phyloP scores from a whole-genome alignment of 2,329 filamentous ascomycete genomes.

The Aspergillus neoniger region DNA sequence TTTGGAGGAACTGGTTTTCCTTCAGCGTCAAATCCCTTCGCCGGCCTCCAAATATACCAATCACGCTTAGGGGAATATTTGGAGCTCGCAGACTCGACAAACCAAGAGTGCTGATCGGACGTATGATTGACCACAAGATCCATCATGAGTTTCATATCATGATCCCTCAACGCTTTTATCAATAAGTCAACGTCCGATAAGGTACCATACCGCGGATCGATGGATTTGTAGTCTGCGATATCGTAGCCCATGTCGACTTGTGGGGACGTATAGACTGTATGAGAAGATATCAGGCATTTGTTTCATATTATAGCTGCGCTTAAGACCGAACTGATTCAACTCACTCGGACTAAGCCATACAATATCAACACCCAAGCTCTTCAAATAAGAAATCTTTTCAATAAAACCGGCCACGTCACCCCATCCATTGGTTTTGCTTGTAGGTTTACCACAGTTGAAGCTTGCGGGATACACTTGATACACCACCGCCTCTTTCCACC shows the following conservation, averaged over 20 bases:
- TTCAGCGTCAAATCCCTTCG: constrained; percentile 57
- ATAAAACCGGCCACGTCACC: constrained; percentile 67
- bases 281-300: too few relatives aligned
- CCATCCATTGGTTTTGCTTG: constrained; percentile 55
- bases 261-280: constrained; percentile 47
- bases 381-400: constrained; percentile 64
- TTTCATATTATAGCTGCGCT: too few relatives aligned
- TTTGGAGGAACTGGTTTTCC: constrained; percentile 63
- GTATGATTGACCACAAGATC: constrained; percentile 80
- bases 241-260: constrained; percentile 58
- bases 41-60: constrained; percentile 64
- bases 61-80: constrained; percentile 63
- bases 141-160: constrained; percentile 69
- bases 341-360: constrained; percentile 54
- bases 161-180: constrained; percentile 59
- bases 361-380: constrained; percentile 61
- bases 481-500: constrained; percentile 43
- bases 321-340: too few relatives aligned
- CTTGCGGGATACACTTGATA: constrained; percentile 61
- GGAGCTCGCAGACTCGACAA: constrained; percentile 64
- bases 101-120: constrained; percentile 70
- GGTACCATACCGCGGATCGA: constrained; percentile 64
- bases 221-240: constrained; percentile 62
- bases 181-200: constrained; percentile 64
- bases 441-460: constrained; percentile 44